Evolutionary conservation across 495 filamentous ascomycete species (phyloP).

Genomic region (Aspergillus taichungensis): DNA sequence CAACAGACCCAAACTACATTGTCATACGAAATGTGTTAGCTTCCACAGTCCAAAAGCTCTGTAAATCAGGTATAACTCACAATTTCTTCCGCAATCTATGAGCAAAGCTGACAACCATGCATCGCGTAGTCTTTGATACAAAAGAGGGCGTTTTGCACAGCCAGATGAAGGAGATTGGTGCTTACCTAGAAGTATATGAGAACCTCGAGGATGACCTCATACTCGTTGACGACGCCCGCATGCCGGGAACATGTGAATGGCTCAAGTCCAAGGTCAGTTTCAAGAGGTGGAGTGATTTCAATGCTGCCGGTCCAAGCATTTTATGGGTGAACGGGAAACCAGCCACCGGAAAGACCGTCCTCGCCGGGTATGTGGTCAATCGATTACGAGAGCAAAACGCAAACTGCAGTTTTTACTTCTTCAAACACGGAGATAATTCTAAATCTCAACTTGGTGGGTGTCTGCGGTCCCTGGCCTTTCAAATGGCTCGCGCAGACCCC

Average conservation of each 20-base stretch:
- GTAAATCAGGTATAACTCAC: too few relatives aligned
- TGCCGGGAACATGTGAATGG: constrained; percentile 27
- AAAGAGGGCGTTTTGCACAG: constrained; percentile 1
- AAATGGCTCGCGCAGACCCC: constrained; percentile 25
- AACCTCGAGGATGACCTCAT: constrained; percentile 23
- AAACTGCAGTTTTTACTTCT: constrained; percentile 15
- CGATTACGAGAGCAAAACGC: neutral
- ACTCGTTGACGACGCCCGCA: constrained; percentile 27
- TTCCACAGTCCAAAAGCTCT: too few relatives aligned
- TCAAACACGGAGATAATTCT: constrained; percentile 21
- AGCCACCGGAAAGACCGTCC: neutral
- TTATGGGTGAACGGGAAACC: constrained; percentile 15
- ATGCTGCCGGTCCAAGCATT: constrained; percentile 7
- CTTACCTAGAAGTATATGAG: constrained; percentile 16
- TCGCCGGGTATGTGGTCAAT: constrained; percentile 1
- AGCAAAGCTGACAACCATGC: too few relatives aligned
- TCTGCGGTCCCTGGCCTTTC: constrained; percentile 30
- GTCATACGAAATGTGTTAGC: constrained; percentile 28
- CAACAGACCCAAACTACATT: constrained; percentile 32
- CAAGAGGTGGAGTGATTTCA: constrained; percentile 17
- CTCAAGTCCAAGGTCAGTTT: constrained; percentile 15
- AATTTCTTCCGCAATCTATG: too few relatives aligned
- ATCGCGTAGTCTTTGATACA: too few relatives aligned
- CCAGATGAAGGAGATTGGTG: constrained; percentile 13
- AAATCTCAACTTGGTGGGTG: constrained; percentile 17